These are phyloP conservation scores for Petunia axillaris DNA, from an alignment of 257 asterid species.

Conservation along the genomic window DNA sequence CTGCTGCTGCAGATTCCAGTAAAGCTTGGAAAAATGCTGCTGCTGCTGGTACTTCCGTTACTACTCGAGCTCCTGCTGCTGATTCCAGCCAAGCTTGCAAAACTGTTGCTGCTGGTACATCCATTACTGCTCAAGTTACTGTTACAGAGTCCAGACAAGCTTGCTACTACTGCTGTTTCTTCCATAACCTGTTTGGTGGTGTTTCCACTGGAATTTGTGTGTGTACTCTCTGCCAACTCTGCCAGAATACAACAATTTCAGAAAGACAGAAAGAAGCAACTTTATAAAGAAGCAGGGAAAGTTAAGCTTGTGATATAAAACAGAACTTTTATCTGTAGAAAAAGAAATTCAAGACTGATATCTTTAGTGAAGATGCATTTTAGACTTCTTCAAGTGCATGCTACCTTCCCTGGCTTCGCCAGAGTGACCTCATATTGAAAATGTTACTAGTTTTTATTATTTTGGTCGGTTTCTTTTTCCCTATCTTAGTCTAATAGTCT, in stretches of 20 bases:
- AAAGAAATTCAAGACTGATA: constrained; percentile 36
- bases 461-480: constrained; percentile 27
- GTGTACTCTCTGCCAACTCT: constrained; percentile 51
- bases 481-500: constrained; percentile 1
- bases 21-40: constrained; percentile 54
- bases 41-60: constrained; percentile 27
- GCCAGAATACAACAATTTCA: constrained; percentile 22
- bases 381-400: constrained; percentile 17
- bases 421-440: constrained; percentile 40
- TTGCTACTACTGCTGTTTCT: constrained; percentile 41
- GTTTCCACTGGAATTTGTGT: constrained; percentile 36
- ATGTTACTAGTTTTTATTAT: constrained; percentile 32
- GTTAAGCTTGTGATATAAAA: constrained; percentile 30
- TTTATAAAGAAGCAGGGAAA: constrained; percentile 33
- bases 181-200: constrained; percentile 42
- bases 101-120: constrained; percentile 44
- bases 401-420: constrained; percentile 40
- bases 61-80: constrained; percentile 51
- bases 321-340: constrained; percentile 29
- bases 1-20: constrained; percentile 51
- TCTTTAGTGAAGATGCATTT: constrained; percentile 31
- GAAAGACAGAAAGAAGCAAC: constrained; percentile 22
- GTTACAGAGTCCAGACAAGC: constrained; percentile 48
- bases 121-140: constrained; percentile 35
- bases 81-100: constrained; percentile 55